These are phyloP conservation scores for Tricladium varicosporioides DNA, from an alignment of 2,329 filamentous ascomycete genomes.

Conservation along the genomic window DNA sequence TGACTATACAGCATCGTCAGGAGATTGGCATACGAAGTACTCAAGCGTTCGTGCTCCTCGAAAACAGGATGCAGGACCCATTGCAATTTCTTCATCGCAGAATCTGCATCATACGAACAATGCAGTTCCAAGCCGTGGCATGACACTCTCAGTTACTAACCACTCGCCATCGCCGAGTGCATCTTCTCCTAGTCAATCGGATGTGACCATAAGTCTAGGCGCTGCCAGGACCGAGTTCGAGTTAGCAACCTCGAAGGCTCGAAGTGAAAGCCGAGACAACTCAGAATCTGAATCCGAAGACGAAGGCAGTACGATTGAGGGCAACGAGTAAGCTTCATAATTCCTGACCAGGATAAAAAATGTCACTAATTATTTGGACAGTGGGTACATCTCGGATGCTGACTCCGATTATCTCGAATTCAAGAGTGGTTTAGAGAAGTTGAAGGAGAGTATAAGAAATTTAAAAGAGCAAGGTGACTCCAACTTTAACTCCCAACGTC, in stretches of 20 bases:
- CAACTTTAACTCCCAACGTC: slow-evolving; percentile 9
- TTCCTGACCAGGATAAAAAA: no score
- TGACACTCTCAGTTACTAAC: no score
- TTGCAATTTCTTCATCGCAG: neutral
- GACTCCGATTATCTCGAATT: slow-evolving; percentile 44
- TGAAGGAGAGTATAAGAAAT: slow-evolving; percentile 31
- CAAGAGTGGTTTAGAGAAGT: slow-evolving; percentile 38
- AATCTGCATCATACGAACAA: neutral
- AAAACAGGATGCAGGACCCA: neutral
- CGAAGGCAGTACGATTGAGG: neutral
- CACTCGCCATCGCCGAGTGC: neutral
- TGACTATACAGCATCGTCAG: neutral
- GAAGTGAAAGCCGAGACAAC: neutral
- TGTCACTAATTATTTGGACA: neutral
- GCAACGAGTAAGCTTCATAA: slow-evolving; percentile 2
- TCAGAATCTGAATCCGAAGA: neutral
- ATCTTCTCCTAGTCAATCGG: neutral
- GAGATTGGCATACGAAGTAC: neutral
- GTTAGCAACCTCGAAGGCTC: neutral
- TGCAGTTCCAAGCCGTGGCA: no score
- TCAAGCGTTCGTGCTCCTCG: neutral
- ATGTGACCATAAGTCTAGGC: neutral
- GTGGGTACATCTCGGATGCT: slow-evolving; percentile 30
- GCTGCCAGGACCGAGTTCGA: neutral
- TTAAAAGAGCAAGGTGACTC: slow-evolving; percentile 7